phyloP scores from a whole-genome alignment of 2,329 filamentous ascomycete species.

The Parascedosporium putredinis region DNA sequence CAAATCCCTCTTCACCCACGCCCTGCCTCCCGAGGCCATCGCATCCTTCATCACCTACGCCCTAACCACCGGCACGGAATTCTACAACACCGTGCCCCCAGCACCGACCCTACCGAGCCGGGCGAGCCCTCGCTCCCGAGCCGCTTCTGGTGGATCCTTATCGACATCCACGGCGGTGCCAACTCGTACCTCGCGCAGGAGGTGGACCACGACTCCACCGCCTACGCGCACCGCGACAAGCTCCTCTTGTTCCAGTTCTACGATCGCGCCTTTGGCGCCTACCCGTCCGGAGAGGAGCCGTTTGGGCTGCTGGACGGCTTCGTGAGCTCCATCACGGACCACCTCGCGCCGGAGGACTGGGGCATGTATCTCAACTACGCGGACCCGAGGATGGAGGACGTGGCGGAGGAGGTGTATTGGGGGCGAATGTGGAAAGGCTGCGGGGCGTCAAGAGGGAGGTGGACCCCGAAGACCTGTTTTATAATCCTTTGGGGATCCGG shows the following conservation, averaged over 20 bases:
- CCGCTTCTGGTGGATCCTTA: constrained; percentile 11
- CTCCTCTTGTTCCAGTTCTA: constrained; percentile 41
- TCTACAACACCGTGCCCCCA: not conserved
- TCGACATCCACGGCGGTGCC: constrained; percentile 22
- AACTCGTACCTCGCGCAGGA: constrained; percentile 25
- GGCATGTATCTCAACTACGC: constrained; percentile 33
- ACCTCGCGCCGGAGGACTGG: constrained; percentile 19
- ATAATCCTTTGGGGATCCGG: constrained; percentile 23
- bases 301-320: constrained; percentile 24
- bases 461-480: constrained; percentile 28
- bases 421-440: constrained; percentile 22
- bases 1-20: constrained; percentile 18
- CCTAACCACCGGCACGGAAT: constrained; percentile 11
- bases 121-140: constrained; percentile 9
- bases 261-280: constrained; percentile 24
- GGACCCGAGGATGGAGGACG: constrained; percentile 23
- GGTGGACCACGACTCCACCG: constrained; percentile 16
- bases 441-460: constrained; percentile 23
- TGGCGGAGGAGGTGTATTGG: constrained; percentile 26
- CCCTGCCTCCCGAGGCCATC: constrained; percentile 15
- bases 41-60: constrained; percentile 13
- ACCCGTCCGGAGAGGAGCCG: constrained; percentile 21
- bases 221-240: constrained; percentile 31
- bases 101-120: not conserved
- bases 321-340: constrained; percentile 20